Base-by-base conservation (phyloP, 192 early-diverging fungal species). In the Lunasporangiospora selenospora region DNA sequence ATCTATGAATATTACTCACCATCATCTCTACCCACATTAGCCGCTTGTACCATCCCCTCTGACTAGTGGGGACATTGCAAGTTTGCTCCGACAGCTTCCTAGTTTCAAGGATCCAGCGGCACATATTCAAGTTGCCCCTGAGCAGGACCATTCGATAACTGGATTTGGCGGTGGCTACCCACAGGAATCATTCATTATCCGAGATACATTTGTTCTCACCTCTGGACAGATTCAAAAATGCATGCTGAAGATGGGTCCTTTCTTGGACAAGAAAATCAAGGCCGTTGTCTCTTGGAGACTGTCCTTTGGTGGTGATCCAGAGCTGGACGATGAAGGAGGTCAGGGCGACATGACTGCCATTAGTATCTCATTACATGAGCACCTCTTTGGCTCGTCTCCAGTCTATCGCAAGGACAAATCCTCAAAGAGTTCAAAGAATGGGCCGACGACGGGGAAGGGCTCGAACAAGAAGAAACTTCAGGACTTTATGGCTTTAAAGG, bases 401-500 rank as follows among this genome's bases (percentile, higher is more conserved):
- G n/a, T n/a, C n/a, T 19, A 12, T 32, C 16, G 15, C 10, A 0
- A 52, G 24, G 13, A 62, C 52, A 29, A 41, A 4, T 21, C 16
- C 6, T 39, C 30, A 53, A 31, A n/a, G n/a, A n/a, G n/a, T n/a
- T n/a, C n/a, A n/a, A n/a, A n/a, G 21, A 3, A 18, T 7, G 30
- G 11, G 19, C 23, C 1, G 45, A 36, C 4, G 49, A 43, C 32
- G 27, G 54, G 40, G 42, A 7, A 46, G 5, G 27, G 31, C 15
- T 19, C 15, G 21, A 13, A 13, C 2, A 63, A 58, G 39, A 73
- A 62, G 40, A 58, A 53, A 30, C 42, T 58, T 31, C 69, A 63
- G 24, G 69, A 73, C 34, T 73, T 73, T 58, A 53, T 73, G 44
- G 63, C 58, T 0, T 47, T 73, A n/a, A 59, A 63, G 37, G 69